A percentile compares a stretch with the other conserved stretches of the same genome.
Evolutionary conservation across 2,329 filamentous ascomycete genomes (phyloP).

Genomic region (Epichloe uncinata): DNA sequence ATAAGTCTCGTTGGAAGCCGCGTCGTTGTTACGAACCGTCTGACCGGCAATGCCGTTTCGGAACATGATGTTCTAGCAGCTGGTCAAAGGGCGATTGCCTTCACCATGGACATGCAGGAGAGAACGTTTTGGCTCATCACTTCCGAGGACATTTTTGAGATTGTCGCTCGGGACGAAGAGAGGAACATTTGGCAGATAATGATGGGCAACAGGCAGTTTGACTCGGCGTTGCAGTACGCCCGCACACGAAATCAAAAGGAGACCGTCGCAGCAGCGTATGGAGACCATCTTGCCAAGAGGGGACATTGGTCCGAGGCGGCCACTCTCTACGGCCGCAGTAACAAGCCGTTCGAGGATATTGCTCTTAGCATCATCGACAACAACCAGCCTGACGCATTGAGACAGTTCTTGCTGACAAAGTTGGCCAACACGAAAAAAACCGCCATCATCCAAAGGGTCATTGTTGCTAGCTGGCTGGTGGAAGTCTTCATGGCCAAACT

Average conservation of each 20-base stretch:
- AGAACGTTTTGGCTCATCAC: conserved; percentile 98
- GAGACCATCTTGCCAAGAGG: conserved; percentile 73
- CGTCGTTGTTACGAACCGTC: conserved; percentile 71
- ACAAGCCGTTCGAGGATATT: conserved; percentile 93
- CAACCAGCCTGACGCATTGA: conserved; percentile 76
- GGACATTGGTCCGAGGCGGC: conserved; percentile 79
- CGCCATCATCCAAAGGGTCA: conserved; percentile 80
- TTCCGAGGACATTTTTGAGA: conserved; percentile 79
- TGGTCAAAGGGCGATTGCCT: conserved; percentile 66
- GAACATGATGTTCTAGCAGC: conserved; percentile 75
- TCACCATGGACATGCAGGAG: conserved; percentile 83
- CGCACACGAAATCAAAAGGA: conserved; percentile 67
- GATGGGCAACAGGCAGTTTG: conserved; percentile 75
- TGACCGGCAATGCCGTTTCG: conserved; percentile 76
- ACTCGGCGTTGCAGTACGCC: conserved; percentile 75
- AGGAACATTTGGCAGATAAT: conserved; percentile 92
- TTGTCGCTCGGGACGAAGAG: conserved; percentile 81
- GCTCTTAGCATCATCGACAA: conserved; percentile 83
- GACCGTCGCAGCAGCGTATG: conserved; percentile 80
- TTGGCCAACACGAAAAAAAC: conserved; percentile 64
- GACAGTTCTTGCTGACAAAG: conserved; percentile 81
- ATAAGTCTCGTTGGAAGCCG: conserved; percentile 70
- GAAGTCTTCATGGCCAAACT: conserved; percentile 97
- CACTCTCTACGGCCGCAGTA: conserved; percentile 83
- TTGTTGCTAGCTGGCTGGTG: conserved; percentile 90